phyloP scores from a whole-genome alignment of 208 protist species.

The Leishmania martiniquensis region DNA sequence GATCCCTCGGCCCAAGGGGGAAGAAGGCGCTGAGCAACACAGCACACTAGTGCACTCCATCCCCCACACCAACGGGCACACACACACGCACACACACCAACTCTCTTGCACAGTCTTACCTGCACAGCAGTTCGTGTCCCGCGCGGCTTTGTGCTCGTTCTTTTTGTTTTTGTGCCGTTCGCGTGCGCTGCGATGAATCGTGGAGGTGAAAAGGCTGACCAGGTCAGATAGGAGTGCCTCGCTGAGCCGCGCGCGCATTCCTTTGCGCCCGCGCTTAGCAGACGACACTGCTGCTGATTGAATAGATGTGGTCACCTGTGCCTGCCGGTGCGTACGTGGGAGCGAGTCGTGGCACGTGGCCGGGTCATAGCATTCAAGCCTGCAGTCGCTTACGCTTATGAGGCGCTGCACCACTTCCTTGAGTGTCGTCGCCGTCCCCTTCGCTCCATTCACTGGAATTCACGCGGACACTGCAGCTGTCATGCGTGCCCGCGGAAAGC shows the following conservation, averaged over 20 bases:
- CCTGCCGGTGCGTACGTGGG: background rate
- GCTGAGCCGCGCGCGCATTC: background rate
- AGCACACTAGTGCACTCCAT: background rate
- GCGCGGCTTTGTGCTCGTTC: too few relatives aligned
- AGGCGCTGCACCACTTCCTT: background rate
- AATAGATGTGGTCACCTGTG: background rate
- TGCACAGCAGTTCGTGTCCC: background rate
- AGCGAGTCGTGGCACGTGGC: background rate
- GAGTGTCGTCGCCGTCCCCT: slow-evolving; percentile 10
- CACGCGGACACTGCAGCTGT: slow-evolving; percentile 20
- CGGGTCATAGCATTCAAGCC: background rate
- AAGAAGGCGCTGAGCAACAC: too few relatives aligned
- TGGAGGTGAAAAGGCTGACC: background rate
- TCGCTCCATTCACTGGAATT: slow-evolving; percentile 50
- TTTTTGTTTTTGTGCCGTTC: background rate
- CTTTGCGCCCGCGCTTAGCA: too few relatives aligned
- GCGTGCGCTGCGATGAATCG: background rate
- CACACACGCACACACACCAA: too few relatives aligned
- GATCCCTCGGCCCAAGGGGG: too few relatives aligned
- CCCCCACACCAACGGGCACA: too few relatives aligned
- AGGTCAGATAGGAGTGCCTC: background rate
- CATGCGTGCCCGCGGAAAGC: background rate
- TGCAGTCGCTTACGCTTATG: slow-evolving; percentile 21
- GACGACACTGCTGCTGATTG: too few relatives aligned
- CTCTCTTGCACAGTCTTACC: background rate